phyloP scores from a whole-genome alignment of 2,329 filamentous ascomycete genomes.

The Fusarium udum region DNA sequence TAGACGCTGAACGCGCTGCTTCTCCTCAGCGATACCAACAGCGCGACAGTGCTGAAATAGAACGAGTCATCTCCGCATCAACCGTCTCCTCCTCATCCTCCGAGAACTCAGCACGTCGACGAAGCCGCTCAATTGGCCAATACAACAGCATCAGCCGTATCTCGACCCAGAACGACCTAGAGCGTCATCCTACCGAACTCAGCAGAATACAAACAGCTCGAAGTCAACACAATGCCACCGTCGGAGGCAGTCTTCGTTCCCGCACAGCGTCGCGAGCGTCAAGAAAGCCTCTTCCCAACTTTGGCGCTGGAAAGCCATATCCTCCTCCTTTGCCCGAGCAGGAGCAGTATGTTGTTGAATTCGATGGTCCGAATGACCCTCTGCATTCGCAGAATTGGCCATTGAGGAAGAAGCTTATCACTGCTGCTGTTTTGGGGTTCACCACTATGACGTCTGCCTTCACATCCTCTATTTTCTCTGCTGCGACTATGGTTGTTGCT shows the following conservation, averaged over 20 bases:
- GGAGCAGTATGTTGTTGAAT: conserved; percentile 85
- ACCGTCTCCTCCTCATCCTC: conserved; percentile 61
- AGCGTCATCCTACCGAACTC: conserved; percentile 74
- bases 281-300: conserved; percentile 69
- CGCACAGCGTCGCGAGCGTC: conserved; percentile 58
- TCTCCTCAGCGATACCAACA: conserved; percentile 52
- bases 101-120: conserved; percentile 41
- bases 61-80: conserved; percentile 65
- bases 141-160: conserved; percentile 65
- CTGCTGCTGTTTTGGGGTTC: conserved; percentile 74
- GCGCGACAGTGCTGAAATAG: conserved; percentile 64
- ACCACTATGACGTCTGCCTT: conserved; percentile 78
- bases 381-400: conserved; percentile 91
- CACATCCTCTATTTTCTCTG: conserved; percentile 78
- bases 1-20: conserved; percentile 65
- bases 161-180: conserved; percentile 73
- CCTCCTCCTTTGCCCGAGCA: conserved; percentile 74
- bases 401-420: conserved; percentile 77
- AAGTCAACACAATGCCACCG: conserved; percentile 76
- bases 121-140: conserved; percentile 36
- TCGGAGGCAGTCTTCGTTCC: conserved; percentile 61
- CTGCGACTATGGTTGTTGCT: conserved; percentile 68
- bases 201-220: conserved; percentile 76
- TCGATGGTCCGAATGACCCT: conserved; percentile 84
- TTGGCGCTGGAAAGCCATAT: conserved; percentile 79